Evolutionary conservation across 768 basidiomycete genomes (phyloP), one percentile per base, ranked within the genome.

Genomic region (Tulasnella sp.): DNA sequence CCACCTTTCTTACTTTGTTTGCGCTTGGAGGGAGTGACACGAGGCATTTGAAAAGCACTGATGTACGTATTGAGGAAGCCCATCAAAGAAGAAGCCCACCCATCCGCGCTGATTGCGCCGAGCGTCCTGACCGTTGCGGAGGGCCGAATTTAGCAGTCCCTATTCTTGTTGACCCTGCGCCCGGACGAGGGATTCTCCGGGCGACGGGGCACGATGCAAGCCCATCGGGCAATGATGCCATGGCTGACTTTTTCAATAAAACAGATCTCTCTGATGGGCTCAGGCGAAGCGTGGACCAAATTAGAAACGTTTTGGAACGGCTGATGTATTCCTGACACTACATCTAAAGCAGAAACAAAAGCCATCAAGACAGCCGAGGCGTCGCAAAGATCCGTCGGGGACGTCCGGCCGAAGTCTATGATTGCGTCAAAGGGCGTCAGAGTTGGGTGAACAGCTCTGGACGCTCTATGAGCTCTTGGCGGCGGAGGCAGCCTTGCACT

Each of bases 401-500:
- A 51, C 48, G 48, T 23, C 48, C 48, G 23, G 48, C 48, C 48
- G 48, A 51, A 51, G 48, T 67, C 61, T 67, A 67, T 67, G 32
- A 67, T 67, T 32, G 26, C n/a, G 7, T 67, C 61, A 32, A 32
- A 26, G 61, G 55, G 61, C 1, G 61, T 32, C 61, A 67, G 2
- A 67, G n/a, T 18, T 5, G 3, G 23, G 16, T 37, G 42, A 37
- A 3, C 9, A 29, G 13, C 5, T 4, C 16, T 20, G 35, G 20
- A 15, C 32, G 11, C 18, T 15, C 71, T 42, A 73, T 48, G 61
- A 73, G 71, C 71, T 73, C 40, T 73, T 48, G 39, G 46, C 71
- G 39, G 46, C 71, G 16, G 67, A 18, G 4, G 55, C 74, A 48
- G 51, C 83, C 86, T 84, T 82, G 86, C 87, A 67, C 79, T 83